Percentiles rank a stretch among this genome's conserved stretches.
Conservation (phyloP, 1,139 yeast genomes). For the Meyerozyma elateridarum region DNA sequence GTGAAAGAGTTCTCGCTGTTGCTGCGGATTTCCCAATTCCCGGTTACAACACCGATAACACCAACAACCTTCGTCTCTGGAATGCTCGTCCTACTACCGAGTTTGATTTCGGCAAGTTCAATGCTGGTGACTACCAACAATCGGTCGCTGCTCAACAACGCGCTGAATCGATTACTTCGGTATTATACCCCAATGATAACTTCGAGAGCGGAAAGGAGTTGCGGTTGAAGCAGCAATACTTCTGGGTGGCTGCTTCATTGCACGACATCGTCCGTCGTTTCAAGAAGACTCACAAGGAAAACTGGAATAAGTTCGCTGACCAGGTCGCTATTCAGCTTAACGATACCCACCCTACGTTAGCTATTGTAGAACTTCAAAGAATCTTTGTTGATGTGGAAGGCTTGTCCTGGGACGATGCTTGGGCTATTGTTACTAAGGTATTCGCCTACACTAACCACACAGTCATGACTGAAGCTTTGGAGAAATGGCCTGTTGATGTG, state of each 20-base stretch:
- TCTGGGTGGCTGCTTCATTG: conserved; percentile 94
- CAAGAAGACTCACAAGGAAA: conserved; percentile 63
- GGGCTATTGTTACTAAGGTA: conserved; percentile 76
- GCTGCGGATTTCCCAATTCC: conserved; percentile 96
- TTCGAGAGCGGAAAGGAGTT: conserved; percentile 88
- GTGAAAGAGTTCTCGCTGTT: conserved; percentile 82
- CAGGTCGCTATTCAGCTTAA: conserved; percentile 89
- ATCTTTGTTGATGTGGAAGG: conserved; percentile 80
- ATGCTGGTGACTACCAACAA: conserved; percentile 84
- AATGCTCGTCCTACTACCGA: conserved; percentile 85
- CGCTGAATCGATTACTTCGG: conserved; percentile 91
- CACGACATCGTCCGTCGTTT: conserved; percentile 90
- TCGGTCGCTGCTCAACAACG: conserved; percentile 81
- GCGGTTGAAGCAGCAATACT: conserved; percentile 91
- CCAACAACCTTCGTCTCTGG: conserved; percentile 90
- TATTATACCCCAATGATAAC: conserved; percentile 88
- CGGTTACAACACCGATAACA: conserved; percentile 78
- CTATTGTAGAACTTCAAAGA: conserved; percentile 86
- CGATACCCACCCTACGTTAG: conserved; percentile 93
- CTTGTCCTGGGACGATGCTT: conserved; percentile 76
- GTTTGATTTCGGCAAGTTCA: conserved; percentile 88
- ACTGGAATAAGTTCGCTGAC: conserved; percentile 82
- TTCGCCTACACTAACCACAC: conserved; percentile 95
- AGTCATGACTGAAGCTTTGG: conserved; percentile 90
- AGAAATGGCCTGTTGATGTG: conserved; percentile 89